Conservation (phyloP, 768 basidiomycete genomes). For the Artomyces pyxidatus region DNA sequence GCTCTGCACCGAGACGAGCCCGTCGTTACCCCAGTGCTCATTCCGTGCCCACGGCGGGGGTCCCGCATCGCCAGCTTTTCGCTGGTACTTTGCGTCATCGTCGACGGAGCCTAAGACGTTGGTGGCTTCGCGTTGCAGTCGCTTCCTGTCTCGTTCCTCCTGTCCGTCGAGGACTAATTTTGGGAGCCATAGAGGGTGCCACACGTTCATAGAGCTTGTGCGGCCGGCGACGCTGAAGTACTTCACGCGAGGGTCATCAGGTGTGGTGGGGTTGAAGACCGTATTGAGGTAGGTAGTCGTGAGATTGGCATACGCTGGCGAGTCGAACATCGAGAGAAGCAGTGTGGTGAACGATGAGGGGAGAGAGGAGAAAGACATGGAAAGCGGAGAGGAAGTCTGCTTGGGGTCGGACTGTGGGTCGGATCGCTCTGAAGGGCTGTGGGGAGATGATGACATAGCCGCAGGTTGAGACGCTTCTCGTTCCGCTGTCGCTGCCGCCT, state of each 20-base stretch:
- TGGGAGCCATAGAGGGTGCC: slow-evolving; percentile 96
- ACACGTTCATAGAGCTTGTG: slow-evolving; percentile 54
- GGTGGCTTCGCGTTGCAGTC: slow-evolving; percentile 21
- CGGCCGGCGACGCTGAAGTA: slow-evolving; percentile 91
- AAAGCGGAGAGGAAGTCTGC: slow-evolving; percentile 25
- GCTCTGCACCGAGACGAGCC: slow-evolving; percentile 84
- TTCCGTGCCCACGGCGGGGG: slow-evolving; percentile 23
- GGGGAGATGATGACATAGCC: neutral
- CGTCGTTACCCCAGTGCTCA: slow-evolving; percentile 78
- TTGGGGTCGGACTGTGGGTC: slow-evolving; percentile 21
- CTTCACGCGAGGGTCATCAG: slow-evolving; percentile 72
- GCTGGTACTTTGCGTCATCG: slow-evolving; percentile 23
- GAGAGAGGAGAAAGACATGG: slow-evolving; percentile 50
- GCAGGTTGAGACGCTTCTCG: neutral
- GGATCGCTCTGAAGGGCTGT: neutral
- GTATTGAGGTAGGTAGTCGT: slow-evolving; percentile 75
- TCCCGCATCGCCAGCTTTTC: no score
- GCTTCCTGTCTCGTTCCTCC: slow-evolving; percentile 52
- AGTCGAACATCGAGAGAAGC: slow-evolving; percentile 84
- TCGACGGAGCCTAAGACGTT: slow-evolving; percentile 19
- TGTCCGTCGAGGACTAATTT: slow-evolving; percentile 89
- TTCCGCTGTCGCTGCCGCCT: neutral
- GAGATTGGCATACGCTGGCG: slow-evolving; percentile 92
- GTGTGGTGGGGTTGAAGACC: slow-evolving; percentile 77
- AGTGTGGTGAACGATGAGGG: slow-evolving; percentile 83